Evolutionary conservation across 1,284 basidiomycete species (phyloP).

Genomic region (Crucibulum cyathiforme): DNA sequence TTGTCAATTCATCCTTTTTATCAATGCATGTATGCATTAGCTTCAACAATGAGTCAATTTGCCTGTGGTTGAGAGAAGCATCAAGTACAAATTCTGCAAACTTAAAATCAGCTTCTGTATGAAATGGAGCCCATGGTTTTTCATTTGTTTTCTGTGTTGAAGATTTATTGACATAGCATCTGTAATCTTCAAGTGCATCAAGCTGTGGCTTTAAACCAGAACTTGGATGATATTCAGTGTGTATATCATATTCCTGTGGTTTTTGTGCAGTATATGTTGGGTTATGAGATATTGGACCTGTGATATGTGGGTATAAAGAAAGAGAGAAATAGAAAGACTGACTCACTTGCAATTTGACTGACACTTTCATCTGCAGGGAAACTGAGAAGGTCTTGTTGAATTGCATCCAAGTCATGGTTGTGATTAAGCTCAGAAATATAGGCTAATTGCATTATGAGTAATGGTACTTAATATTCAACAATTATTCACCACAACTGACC

Average conservation of each 20-base stretch:
- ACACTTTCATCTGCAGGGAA: too few relatives aligned
- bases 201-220: neutral
- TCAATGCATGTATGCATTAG: conserved; percentile 4
- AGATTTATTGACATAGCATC: neutral
- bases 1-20: conserved; percentile 8
- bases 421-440: too few relatives aligned
- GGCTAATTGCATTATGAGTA: too few relatives aligned
- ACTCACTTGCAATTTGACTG: too few relatives aligned
- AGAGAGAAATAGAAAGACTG: neutral
- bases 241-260: conserved; percentile 10
- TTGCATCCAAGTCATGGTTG: too few relatives aligned
- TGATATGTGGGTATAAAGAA: neutral
- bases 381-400: too few relatives aligned
- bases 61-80: conserved; percentile 15
- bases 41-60: conserved; percentile 8
- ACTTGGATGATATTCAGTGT: conserved; percentile 13
- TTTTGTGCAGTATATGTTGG: neutral
- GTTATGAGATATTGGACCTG: too few relatives aligned
- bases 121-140: conserved; percentile 23
- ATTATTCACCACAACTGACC: too few relatives aligned
- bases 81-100: conserved; percentile 22
- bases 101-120: conserved; percentile 22
- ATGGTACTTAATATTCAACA: too few relatives aligned
- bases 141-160: neutral
- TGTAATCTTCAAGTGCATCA: conserved; percentile 8